Base-by-base conservation (phyloP, 345 rosid species). In the Citrus hindsii region DNA sequence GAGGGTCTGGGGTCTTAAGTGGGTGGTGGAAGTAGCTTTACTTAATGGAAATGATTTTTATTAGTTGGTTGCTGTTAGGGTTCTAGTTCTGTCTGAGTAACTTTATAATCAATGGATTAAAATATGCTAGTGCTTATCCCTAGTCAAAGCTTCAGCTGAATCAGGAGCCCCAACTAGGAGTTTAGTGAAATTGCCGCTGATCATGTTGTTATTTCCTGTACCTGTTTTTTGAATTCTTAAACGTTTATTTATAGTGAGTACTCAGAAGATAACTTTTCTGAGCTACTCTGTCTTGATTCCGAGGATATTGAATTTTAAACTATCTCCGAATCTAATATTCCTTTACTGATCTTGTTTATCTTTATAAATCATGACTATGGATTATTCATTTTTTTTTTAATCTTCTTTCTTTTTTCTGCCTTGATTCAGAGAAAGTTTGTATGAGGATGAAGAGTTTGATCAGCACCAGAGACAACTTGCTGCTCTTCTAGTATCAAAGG, bases 371-470 rank as follows among this genome's bases (percentile, higher is more conserved):
- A 74, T 27, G 32, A 14, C 35, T 8, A 35, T 35, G 24, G 69
- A 76, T 40, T 56, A 53, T 67, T 55, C 51, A 0, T 18, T 32
- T 14, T 55, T 55, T 65, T 38, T 9, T 9, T 32, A 32, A 65
- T 65, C 68, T 32, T 33, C 35, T 3, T 33, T 65, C 69, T 58
- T 37, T 46, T 69, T 76, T 71, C 71, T 0, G 5, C 58, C 76
- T 56, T 77, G 28, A 21, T 79, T 68, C 87, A 95, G 99, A 71
- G 98, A 95, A 86, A 93, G 98, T 79, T 86, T 95, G 75, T 95
- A 96, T 32, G 99, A 96, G 87, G 98, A 96, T 75, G 99, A 96
- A 81, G 97, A 92, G 80, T 96, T 96, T 77, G 97, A 91, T 84
- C 93, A 79, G 84, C 90, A 90, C 81, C 98, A 94, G 83, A 90